Conservation (phyloP, 1,139 yeast species). For the Lodderomyces beijingensis region DNA sequence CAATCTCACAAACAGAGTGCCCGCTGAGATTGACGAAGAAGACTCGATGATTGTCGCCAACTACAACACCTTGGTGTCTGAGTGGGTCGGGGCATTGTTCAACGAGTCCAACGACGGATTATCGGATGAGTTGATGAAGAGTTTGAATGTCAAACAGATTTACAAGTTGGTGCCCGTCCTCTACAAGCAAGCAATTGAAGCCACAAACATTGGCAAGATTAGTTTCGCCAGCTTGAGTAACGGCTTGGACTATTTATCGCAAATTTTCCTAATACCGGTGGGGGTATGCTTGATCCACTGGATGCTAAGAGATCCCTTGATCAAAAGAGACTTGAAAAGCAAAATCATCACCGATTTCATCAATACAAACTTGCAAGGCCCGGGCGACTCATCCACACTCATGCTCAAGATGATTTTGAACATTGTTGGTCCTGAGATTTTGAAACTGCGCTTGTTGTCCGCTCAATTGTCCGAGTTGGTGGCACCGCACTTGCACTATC, state of each 20-base stretch:
- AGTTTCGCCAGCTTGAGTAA: conserved; percentile 29
- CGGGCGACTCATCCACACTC: conserved; percentile 14
- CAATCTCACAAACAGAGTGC: conserved; percentile 22
- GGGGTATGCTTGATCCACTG: conserved; percentile 34
- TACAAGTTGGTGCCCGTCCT: conserved; percentile 67
- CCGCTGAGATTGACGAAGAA: conserved; percentile 19
- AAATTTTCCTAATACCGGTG: conserved; percentile 38
- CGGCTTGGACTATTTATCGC: conserved; percentile 45
- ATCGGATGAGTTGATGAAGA: conserved; percentile 73
- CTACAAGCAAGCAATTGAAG: conserved; percentile 67
- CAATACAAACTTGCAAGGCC: conserved; percentile 17
- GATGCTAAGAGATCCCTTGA: conserved; percentile 16
- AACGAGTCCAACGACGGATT: conserved; percentile 67
- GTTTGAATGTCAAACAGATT: conserved; percentile 64
- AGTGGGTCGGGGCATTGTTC: conserved; percentile 79
- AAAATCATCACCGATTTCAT: conserved; percentile 22
- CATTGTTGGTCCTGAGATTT: conserved; percentile 15
- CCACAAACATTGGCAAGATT: conserved; percentile 53
- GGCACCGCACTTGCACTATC: conserved; percentile 5
- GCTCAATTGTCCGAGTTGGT: conserved; percentile 5
- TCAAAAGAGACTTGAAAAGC: conserved; percentile 10
- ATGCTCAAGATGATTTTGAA: conserved; percentile 24
- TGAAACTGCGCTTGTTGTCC: conserved; percentile 6
- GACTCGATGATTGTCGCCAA: conserved; percentile 30
- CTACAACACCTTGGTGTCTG: conserved; percentile 51